Evolutionary conservation across 805 yeast genomes (phyloP), one percentile per base, ranked within the genome.

Genomic region (Pichia deserticola): DNA sequence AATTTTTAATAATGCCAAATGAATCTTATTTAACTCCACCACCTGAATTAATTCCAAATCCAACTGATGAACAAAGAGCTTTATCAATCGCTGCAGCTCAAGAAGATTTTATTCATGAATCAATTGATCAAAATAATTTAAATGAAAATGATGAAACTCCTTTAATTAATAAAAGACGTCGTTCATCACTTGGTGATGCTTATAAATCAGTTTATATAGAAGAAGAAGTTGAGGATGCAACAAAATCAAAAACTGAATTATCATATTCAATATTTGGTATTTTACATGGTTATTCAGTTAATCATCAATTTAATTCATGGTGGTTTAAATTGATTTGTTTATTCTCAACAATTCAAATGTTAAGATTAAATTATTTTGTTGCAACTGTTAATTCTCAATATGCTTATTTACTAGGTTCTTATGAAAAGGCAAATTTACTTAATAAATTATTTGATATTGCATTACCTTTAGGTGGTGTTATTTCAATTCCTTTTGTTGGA

Each of bases 351-450:
- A 71, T 78, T 51, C 80, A 74, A 63, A 78, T 78, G 83, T 67
- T 78, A 51, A 65, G 82, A 57, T 64, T 78, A 49, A 78, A 78
- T 62, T 78, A 78, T 62, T 78, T 78, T 60, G 82, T 78, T 45
- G 82, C 82, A 28, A 78, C 83, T 15, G 69, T 78, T 50, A 72
- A 74, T 47, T 70, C 82, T n/a, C 83, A 78, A 59, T 78, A 78
- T 57, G 61, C 73, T 11, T 78, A 64, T 55, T 59, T 78, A 48
- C 65, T 78, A 40, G 65, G 65, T 20, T 75, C 79, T 0, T 52
- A 64, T 13, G 51, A 54, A 9, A 51, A 47, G 35, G 77, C 80
- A 5, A 69, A 67, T 39, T 49, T 57, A 27, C 68, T 78, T 53
- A 77, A 76, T 59, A 68, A 64, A 51, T 60, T 76, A 44, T 78